Conservation (phyloP, 2,329 filamentous ascomycete genomes). For the Emergomyces africanus region DNA sequence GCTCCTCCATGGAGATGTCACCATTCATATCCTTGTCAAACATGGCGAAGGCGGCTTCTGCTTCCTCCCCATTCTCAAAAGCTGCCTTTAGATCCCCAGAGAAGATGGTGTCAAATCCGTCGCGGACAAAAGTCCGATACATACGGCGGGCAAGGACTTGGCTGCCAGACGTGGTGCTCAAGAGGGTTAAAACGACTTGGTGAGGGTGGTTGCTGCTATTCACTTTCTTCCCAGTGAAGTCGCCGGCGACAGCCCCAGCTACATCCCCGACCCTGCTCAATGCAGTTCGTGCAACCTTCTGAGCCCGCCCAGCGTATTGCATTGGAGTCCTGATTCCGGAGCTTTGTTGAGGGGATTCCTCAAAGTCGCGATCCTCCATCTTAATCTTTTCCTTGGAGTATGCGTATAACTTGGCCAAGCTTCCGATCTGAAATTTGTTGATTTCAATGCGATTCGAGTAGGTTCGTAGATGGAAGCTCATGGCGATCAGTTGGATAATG, state of each 20-base stretch:
- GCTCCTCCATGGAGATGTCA: slow-evolving; percentile 89
- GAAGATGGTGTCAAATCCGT: slow-evolving; percentile 61
- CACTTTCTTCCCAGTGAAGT: slow-evolving; percentile 68
- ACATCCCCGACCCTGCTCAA: slow-evolving; percentile 73
- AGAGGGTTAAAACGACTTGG: slow-evolving; percentile 68
- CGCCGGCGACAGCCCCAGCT: slow-evolving; percentile 73
- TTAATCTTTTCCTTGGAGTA: slow-evolving; percentile 52
- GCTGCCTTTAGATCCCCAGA: slow-evolving; percentile 66
- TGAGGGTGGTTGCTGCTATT: slow-evolving; percentile 63
- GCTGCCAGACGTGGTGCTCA: slow-evolving; percentile 58
- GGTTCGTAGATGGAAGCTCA: slow-evolving; percentile 80
- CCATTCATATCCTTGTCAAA: slow-evolving; percentile 97
- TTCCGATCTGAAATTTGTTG: slow-evolving; percentile 79
- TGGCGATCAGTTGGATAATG: slow-evolving; percentile 86
- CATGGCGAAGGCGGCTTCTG: slow-evolving; percentile 76
- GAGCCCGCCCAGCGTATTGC: slow-evolving; percentile 52
- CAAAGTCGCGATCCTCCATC: slow-evolving; percentile 65
- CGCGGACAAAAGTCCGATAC: slow-evolving; percentile 71
- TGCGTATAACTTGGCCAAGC: slow-evolving; percentile 50
- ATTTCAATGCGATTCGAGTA: slow-evolving; percentile 83
- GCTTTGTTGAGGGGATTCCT: slow-evolving; percentile 42
- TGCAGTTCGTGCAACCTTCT: slow-evolving; percentile 61
- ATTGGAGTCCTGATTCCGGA: slow-evolving; percentile 64
- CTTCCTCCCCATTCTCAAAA: slow-evolving; percentile 73
- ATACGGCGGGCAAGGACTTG: slow-evolving; percentile 78